A percentile compares a stretch with the other conserved stretches of the same genome.
phyloP scores from a whole-genome alignment of 2,329 filamentous ascomycete species.

The Claviceps pazoutovae region DNA sequence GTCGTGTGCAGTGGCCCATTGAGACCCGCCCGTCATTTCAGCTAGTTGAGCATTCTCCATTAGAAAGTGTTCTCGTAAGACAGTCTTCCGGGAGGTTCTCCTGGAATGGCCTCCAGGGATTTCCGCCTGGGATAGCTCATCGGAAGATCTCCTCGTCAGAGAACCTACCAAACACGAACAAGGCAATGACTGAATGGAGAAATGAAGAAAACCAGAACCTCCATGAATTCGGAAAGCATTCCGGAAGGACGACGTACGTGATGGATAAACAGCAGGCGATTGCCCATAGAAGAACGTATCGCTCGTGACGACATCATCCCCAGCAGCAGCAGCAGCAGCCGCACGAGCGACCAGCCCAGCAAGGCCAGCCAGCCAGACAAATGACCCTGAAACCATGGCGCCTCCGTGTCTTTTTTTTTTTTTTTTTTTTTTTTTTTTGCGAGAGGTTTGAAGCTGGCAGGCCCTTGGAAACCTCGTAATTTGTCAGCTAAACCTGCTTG shows the following conservation, averaged over 20 bases:
- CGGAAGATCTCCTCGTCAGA: not conserved
- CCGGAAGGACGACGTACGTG: constrained; percentile 23
- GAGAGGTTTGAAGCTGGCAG: not conserved
- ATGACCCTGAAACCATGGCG: not conserved
- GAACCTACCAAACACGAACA: too few relatives aligned
- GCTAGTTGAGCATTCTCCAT: constrained; percentile 16
- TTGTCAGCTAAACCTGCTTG: not conserved
- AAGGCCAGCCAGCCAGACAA: constrained; percentile 1
- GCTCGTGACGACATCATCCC: constrained; percentile 19
- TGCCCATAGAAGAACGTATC: constrained; percentile 34
- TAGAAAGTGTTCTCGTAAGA: too few relatives aligned
- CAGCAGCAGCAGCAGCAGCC: constrained; percentile 1
- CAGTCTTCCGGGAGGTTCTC: too few relatives aligned
- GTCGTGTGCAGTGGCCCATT: constrained; percentile 53
- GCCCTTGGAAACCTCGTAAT: not conserved
- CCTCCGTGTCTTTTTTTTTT: too few relatives aligned
- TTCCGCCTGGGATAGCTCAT: not conserved
- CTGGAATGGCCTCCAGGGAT: too few relatives aligned
- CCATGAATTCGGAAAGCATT: too few relatives aligned
- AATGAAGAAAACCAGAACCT: too few relatives aligned
- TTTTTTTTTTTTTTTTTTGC: too few relatives aligned
- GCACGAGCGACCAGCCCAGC: constrained; percentile 4
- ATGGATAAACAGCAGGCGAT: constrained; percentile 36
- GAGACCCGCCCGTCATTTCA: constrained; percentile 36
- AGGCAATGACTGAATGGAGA: too few relatives aligned